Conservation (phyloP, 1,284 basidiomycete species). For the Tilletiopsis washingtonensis region DNA sequence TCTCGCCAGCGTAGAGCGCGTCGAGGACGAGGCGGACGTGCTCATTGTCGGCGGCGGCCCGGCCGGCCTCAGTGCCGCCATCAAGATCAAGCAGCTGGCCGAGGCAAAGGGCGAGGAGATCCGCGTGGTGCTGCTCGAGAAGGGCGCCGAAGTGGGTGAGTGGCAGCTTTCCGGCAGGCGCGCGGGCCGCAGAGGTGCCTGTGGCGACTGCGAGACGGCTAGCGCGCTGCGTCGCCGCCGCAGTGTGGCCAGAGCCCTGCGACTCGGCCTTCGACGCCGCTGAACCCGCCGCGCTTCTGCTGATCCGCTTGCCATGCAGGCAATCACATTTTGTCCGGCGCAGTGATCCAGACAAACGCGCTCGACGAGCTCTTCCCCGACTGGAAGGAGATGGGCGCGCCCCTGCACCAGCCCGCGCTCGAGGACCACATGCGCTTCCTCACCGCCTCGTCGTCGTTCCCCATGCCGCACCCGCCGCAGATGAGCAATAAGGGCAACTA, state of each 20-base stretch:
- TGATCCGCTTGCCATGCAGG: too few species aligned
- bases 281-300: too few species aligned
- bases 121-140: conserved; percentile 89
- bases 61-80: conserved; percentile 91
- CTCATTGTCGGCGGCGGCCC: conserved; percentile 95
- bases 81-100: conserved; percentile 88
- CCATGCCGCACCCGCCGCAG: conserved; percentile 92
- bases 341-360: conserved; percentile 85
- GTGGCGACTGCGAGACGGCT: too few species aligned
- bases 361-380: conserved; percentile 84
- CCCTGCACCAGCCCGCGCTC: conserved; percentile 69
- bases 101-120: conserved; percentile 67
- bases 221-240: too few species aligned
- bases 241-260: too few species aligned
- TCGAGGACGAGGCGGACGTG: conserved; percentile 71
- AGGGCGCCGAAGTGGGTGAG: conserved; percentile 72
- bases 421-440: conserved; percentile 82
- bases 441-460: conserved; percentile 64
- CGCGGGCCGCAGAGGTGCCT: too few species aligned
- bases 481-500: conserved; percentile 95
- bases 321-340: conserved; percentile 89
- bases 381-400: conserved; percentile 62
- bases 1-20: conserved; percentile 40
- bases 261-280: too few species aligned
- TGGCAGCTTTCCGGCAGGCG: too few species aligned